phyloP scores from a whole-genome alignment of 495 filamentous ascomycete species.

The Penicillium maclennaniae region DNA sequence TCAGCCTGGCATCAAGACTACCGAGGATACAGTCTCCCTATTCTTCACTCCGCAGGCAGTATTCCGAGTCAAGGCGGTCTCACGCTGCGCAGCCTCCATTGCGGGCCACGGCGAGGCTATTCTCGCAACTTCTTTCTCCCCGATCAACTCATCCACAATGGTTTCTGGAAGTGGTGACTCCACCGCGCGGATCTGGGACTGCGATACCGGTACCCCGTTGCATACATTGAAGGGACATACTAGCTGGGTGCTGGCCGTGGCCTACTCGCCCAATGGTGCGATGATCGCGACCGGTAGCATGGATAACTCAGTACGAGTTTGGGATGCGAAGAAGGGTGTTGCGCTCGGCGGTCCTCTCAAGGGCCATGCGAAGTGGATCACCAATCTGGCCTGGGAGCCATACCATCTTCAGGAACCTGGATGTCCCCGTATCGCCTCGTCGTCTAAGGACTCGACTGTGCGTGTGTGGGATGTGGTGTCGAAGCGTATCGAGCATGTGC shows the following conservation, averaged over 20 bases:
- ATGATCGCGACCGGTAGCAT: constrained; percentile 88
- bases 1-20: constrained; percentile 59
- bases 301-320: constrained; percentile 88
- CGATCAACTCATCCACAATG: constrained; percentile 71
- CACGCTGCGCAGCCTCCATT: constrained; percentile 82
- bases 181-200: constrained; percentile 93
- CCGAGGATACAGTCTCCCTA: constrained; percentile 71
- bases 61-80: constrained; percentile 89
- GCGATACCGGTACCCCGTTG: constrained; percentile 86
- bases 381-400: constrained; percentile 86
- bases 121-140: constrained; percentile 83
- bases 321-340: constrained; percentile 82
- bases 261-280: constrained; percentile 78
- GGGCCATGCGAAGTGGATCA: constrained; percentile 90
- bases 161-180: constrained; percentile 88
- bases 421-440: constrained; percentile 76
- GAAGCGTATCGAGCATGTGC: constrained; percentile 70
- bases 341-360: constrained; percentile 71
- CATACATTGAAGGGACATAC: constrained; percentile 90
- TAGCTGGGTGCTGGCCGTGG: constrained; percentile 85
- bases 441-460: constrained; percentile 86
- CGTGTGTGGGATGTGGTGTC: constrained; percentile 83
- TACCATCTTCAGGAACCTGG: constrained; percentile 78
- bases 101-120: constrained; percentile 91
- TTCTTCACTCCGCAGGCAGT: constrained; percentile 89